Base-by-base conservation (phyloP, 306 rosid genomes). In the Trifolium subterraneum region DNA sequence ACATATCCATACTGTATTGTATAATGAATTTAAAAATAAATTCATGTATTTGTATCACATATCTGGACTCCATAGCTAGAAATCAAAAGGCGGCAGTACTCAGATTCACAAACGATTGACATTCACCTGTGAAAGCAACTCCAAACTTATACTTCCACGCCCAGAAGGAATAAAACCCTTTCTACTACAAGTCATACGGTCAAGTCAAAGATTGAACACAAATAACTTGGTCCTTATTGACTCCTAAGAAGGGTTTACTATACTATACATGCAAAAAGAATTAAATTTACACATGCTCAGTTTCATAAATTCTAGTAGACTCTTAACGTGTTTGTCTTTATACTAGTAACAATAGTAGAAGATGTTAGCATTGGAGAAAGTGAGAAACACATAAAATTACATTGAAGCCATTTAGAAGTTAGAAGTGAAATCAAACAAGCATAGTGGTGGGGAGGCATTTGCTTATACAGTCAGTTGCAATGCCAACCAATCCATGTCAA, bases 391-490 rank as follows among this genome's bases (percentile, higher is more conserved):
- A 72, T 55, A 38, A 38, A 39, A 60, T 38, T 59, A 48, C 61
- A 45, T 35, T 59, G 76, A 83, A 42, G 63, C 73, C 63, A 56
- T 74, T 70, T 47, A 41, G 71, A 75, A 54, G 52, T 74, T 70
- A 52, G 63, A 55, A 44, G 79, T 20, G 74, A 58, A 68, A 60
- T 41, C 71, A 84, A 72, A 67, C 81, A 77, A 60, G 74, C 68
- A 71, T 25, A 77, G 63, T 11, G 41, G 65, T 63, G 81, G 78
- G 41, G 65, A 66, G 81, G 86, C 76, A 79, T 83, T 71, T n/a
- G 62, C 77, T 74, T 70, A 67, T 66, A 76, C 47, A 81, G 77
- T 66, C 45, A 74, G 59, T 69, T 59, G 68, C 93, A 76, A 82
- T 76, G 80, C 72, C 85, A 79, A 38, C 75, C 76, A 20, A 13